Evolutionary conservation across 768 basidiomycete species (phyloP), one percentile per base, ranked within the genome.

Genomic region (Calocera cornea): DNA sequence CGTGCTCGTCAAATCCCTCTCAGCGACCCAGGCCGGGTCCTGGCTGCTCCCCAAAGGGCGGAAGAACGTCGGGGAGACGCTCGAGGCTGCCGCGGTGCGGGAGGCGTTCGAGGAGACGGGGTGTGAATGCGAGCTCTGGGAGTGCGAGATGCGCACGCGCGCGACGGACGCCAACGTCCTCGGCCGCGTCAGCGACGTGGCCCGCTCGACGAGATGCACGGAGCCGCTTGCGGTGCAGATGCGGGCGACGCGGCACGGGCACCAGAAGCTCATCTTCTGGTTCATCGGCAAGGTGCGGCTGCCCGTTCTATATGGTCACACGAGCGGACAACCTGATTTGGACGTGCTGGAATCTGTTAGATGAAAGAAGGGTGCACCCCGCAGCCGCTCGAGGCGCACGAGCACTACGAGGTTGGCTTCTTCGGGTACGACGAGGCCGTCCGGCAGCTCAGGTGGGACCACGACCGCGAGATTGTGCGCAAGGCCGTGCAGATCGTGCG

Each of bases 71-170:
- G 81, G 81, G 0, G 86, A 87, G 74, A 75, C 77, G 3, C 75
- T 84, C 19, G 80, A 83, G 66, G 70, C 67, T 1, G 78, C 86
- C 1, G 86, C 86, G 0, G 69, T 84, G 3, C 79, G 87, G 19
- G 86, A 88, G 75, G 85, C 85, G 0, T 85, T 79, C 72, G 87
- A 86, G 72, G 86, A 87, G 76, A 87, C 85, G 0, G 86, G 85
- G 3, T 87, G 83, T 70, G 75, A 74, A 2, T 86, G 86, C 73
- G 72, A 74, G 24, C 74, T 84, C 40, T 79, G 84, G 69, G 81
- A 83, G 0, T 75, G 79, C 60, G 77, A 75, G 54, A 80, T 87
- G 78, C 72, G 76, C 60, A 87, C 85, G 17, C 80, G 83, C n/a
- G 86, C 85, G 2, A 83, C 85, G 1, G 69, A 71, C 22, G 77